These are phyloP conservation scores for Claviceps maximensis DNA, from an alignment of 2,329 filamentous ascomycete genomes.

Conservation along the genomic window DNA sequence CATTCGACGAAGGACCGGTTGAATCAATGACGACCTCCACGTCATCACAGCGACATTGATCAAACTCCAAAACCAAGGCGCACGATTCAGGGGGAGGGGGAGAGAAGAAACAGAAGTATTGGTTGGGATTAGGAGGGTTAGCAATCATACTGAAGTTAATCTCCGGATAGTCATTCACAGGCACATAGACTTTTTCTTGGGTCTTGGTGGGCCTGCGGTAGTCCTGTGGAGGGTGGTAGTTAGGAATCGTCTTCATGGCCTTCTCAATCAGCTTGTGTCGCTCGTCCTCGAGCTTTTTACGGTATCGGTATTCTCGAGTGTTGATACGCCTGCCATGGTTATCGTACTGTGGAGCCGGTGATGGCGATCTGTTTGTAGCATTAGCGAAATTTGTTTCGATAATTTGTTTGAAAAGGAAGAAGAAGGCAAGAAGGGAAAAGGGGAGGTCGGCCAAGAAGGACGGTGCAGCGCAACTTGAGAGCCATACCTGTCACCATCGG, in stretches of 20 bases:
- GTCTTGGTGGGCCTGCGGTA: constrained; percentile 99
- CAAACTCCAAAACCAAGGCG: constrained; percentile 27
- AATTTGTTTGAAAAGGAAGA: not conserved
- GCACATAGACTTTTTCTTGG: constrained; percentile 99
- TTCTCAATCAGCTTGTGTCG: constrained; percentile 97
- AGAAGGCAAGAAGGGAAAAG: not conserved
- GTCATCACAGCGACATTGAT: constrained; percentile 25
- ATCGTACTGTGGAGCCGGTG: constrained; percentile 92
- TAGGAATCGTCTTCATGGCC: constrained; percentile 98
- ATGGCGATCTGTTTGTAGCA: constrained; percentile 60
- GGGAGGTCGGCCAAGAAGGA: too few species aligned
- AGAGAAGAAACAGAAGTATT: constrained; percentile 26
- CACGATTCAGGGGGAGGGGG: constrained; percentile 15
- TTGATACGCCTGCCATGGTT: constrained; percentile 99
- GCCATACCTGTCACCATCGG: constrained; percentile 83
- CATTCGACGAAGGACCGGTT: constrained; percentile 21
- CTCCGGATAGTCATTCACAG: constrained; percentile 99
- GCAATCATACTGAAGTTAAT: constrained; percentile 99
- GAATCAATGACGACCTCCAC: constrained; percentile 17
- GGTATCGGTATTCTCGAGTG: constrained; percentile 95
- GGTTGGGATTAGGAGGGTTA: constrained; percentile 83
- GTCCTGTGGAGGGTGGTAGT: constrained; percentile 97
- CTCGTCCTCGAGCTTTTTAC: constrained; percentile 95
- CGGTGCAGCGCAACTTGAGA: not conserved
- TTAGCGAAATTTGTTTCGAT: not conserved